Conservation (phyloP, 495 filamentous ascomycete genomes). For the Astrothelium macrocarpum region DNA sequence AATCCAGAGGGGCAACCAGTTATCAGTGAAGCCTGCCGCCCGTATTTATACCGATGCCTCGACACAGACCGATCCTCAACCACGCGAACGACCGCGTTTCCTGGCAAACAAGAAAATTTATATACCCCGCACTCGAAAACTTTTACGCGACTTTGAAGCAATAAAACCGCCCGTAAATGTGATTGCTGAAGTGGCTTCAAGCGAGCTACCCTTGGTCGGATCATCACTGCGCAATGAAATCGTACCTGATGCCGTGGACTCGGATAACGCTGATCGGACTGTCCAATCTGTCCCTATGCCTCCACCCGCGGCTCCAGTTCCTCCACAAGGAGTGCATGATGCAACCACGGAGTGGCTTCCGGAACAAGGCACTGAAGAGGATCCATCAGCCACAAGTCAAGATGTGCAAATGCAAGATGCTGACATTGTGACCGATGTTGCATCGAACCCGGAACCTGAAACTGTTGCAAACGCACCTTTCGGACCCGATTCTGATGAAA, state of each 20-base stretch:
- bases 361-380: background rate
- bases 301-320: background rate
- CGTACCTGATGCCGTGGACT: background rate
- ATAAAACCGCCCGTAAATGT: background rate
- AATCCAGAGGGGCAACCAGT: background rate
- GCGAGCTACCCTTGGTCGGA: background rate
- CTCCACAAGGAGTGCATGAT: background rate
- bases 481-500: background rate
- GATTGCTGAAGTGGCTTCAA: background rate
- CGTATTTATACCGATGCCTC: constrained; percentile 20
- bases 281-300: background rate
- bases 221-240: background rate
- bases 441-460: constrained; percentile 13
- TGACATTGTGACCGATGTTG: constrained; percentile 2
- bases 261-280: background rate
- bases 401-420: constrained; percentile 30
- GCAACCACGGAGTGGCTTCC: background rate
- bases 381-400: constrained; percentile 1
- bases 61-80: constrained; percentile 19
- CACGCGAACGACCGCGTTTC: background rate
- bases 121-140: background rate
- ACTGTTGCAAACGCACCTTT: background rate
- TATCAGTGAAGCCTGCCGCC: background rate
- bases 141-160: background rate
- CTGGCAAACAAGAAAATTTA: background rate